A percentile compares a stretch with the other conserved stretches of the same genome.
Conservation (phyloP, 768 basidiomycete genomes). For the Trametes gibbosa region DNA sequence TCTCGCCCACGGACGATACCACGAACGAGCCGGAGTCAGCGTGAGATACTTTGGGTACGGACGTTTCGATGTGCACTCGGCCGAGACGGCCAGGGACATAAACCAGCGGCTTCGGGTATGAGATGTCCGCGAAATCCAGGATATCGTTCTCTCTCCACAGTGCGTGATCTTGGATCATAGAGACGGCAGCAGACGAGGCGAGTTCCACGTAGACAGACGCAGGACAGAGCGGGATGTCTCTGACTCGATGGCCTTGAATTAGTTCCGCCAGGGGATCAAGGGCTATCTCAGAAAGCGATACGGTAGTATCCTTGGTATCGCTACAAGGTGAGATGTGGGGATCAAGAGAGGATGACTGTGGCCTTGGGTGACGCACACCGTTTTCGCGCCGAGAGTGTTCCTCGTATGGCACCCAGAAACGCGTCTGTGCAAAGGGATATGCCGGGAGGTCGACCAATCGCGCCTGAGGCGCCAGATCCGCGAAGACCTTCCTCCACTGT, state of each 20-base stretch:
- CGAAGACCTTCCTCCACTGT: constrained; percentile 56
- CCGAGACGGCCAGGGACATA: constrained; percentile 35
- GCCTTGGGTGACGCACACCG: constrained; percentile 20
- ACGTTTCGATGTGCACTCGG: constrained; percentile 32
- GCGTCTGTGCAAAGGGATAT: constrained; percentile 57
- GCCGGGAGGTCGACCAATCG: constrained; percentile 52
- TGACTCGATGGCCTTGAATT: constrained; percentile 60
- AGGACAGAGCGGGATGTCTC: constrained; percentile 47
- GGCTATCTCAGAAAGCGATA: constrained; percentile 59
- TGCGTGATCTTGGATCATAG: constrained; percentile 34
- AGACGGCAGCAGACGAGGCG: constrained; percentile 43
- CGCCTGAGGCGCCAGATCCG: constrained; percentile 38
- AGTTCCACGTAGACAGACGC: constrained; percentile 66
- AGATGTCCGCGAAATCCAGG: constrained; percentile 41
- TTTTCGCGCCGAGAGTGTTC: constrained; percentile 24
- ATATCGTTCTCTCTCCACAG: constrained; percentile 30
- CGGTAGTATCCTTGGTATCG: constrained; percentile 16
- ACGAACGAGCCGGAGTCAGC: constrained; percentile 43
- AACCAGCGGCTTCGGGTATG: constrained; percentile 56
- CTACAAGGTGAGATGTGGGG: neutral
- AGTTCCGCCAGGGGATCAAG: constrained; percentile 40
- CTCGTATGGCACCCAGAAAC: constrained; percentile 55
- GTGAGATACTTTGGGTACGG: constrained; percentile 29
- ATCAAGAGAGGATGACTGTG: neutral
- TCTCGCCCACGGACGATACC: constrained; percentile 33